Base-by-base conservation (phyloP, 352 stramenopile species). In the Aphanomyces astaci region DNA sequence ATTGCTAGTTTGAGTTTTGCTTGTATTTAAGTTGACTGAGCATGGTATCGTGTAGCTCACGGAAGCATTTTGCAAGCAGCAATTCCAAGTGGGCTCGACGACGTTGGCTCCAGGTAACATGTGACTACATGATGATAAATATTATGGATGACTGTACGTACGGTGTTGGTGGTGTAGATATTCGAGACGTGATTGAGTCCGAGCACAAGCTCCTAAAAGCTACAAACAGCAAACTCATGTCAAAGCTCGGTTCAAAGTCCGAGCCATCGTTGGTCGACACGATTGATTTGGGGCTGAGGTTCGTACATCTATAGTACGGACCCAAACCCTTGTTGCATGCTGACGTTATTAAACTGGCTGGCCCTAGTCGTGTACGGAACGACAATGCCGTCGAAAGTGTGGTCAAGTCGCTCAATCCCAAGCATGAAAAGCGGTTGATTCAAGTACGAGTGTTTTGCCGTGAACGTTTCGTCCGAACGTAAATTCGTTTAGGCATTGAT, bases 371-470 rank as follows among this genome's bases (percentile, higher is more conserved):
- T 36, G 22, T 64, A 22, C 56, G 56, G 13, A 46, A 45, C 15
- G 30, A 64, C 19, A 64, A 64, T 51, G 22, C 30, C n/a, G 33
- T 64, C 33, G 56, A 64, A 19, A 30, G 56, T 36, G 56, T 64
- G 3, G 33, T 64, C 32, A 64, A 64, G n/a, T 51, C 32, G 4
- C 31, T 64, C 56, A 64, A 64, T 28, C 22, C 56, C 10, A 64
- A 64, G 54, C 79, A 92, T 59, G 79, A 92, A 65, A 89, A 87
- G 40, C 75, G 77, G 0, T 64, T 89, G 62, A 75, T 88, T 15
- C 78, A 88, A 48, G 77, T 76, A 52, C 4, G 11, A 43, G 11
- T 17, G 10, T 4, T 13, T 1, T 53, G 25, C 13, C 13, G 13
- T 0, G 1, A 30, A 31, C 7, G 56, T n/a, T n/a, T n/a, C n/a